Conservation (phyloP, 805 yeast genomes). For the Yarrowia deformans region DNA sequence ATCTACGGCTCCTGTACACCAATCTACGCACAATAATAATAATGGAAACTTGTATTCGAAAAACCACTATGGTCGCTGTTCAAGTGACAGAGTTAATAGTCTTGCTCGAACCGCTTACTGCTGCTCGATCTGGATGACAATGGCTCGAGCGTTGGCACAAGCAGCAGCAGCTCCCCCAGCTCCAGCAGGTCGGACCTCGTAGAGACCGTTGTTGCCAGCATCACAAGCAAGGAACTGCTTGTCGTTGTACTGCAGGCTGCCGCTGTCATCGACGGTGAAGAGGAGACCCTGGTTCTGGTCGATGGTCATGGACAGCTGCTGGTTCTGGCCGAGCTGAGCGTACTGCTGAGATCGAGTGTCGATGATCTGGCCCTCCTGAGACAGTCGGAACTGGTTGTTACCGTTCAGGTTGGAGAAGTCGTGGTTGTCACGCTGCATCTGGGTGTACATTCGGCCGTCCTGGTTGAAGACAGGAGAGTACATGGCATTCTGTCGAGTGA, state of each 20-base stretch:
- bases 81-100: not conserved
- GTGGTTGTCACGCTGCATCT: slow-evolving; percentile 11
- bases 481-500: slow-evolving; percentile 3
- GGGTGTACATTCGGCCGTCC: slow-evolving; percentile 30
- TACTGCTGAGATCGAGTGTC: slow-evolving; percentile 2
- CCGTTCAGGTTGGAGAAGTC: not conserved
- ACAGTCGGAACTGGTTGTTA: slow-evolving; percentile 5
- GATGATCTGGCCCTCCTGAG: slow-evolving; percentile 19
- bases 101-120: not conserved
- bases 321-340: slow-evolving; percentile 26
- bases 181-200: slow-evolving; percentile 28
- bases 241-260: slow-evolving; percentile 29
- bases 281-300: slow-evolving; percentile 22
- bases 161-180: slow-evolving; percentile 26
- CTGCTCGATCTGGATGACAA: slow-evolving; percentile 15
- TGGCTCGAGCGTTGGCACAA: slow-evolving; percentile 21
- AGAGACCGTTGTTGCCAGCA: slow-evolving; percentile 9
- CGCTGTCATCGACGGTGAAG: not conserved
- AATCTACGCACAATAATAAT: not conserved
- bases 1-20: too few relatives aligned
- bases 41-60: slow-evolving; percentile 16
- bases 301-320: slow-evolving; percentile 21
- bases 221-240: slow-evolving; percentile 26
- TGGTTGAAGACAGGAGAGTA: slow-evolving; percentile 27
- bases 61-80: not conserved